Evolutionary conservation across 352 stramenopile species (phyloP).

Genomic region (Globisporangium canariense): DNA sequence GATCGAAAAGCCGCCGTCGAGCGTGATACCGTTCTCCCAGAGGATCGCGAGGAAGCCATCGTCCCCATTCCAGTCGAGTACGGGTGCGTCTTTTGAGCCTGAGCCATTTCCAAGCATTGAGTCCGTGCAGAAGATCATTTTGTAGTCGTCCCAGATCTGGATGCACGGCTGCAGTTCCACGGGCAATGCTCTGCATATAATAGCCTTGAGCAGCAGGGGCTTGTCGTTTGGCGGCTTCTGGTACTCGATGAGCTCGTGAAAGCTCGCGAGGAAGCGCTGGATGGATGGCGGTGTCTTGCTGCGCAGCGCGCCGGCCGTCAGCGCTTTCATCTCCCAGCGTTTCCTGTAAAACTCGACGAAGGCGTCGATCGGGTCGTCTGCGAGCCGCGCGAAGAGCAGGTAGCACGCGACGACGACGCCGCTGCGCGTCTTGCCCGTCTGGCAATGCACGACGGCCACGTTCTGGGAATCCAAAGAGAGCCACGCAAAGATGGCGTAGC

Average conservation of each 20-base stretch:
- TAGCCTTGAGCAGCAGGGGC: conserved; percentile 70
- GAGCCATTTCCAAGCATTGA: conserved; percentile 14
- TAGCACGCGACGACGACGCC: conserved; percentile 93
- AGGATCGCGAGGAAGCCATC: conserved; percentile 78
- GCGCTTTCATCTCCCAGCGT: conserved; percentile 68
- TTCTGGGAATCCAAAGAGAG: conserved; percentile 77
- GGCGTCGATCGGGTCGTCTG: conserved; percentile 70
- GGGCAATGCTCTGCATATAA: conserved; percentile 68
- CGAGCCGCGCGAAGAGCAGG: conserved; percentile 82
- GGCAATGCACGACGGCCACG: conserved; percentile 87
- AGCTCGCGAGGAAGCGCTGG: conserved; percentile 65
- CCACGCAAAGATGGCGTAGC: conserved; percentile 92
- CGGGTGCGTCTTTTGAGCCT: conserved; percentile 28
- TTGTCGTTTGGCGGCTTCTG: conserved; percentile 55
- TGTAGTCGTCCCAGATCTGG: conserved; percentile 85
- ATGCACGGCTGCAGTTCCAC: conserved; percentile 73
- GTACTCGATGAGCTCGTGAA: conserved; percentile 53
- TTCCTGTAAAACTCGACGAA: conserved; percentile 91
- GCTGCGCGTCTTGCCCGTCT: conserved; percentile 91
- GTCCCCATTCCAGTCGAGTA: conserved; percentile 77
- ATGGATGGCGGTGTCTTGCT: conserved; percentile 78
- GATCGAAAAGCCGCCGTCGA: conserved; percentile 82
- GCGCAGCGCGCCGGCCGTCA: conserved; percentile 55
- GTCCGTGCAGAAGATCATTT: conserved; percentile 63
- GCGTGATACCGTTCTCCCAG: conserved; percentile 71